Conservation (phyloP, 2,329 filamentous ascomycete genomes). For the Orbilia quercus region DNA sequence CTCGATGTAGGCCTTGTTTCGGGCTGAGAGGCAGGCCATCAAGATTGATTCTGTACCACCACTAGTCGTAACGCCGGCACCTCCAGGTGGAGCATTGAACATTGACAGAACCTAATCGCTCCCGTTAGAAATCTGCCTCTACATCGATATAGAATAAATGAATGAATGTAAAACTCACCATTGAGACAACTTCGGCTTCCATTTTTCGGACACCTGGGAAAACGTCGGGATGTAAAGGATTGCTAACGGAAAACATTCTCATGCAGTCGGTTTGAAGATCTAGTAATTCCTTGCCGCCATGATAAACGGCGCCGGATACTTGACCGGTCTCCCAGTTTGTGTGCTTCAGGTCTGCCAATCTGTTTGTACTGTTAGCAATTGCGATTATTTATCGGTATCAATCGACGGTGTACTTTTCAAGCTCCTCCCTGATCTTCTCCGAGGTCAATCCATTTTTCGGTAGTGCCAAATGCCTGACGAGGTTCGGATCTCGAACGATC, state of each 20-base stretch:
- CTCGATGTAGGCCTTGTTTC: slow-evolving; percentile 87
- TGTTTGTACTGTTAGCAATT: slow-evolving; percentile 24
- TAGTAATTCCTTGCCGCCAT: slow-evolving; percentile 84
- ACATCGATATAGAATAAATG: slow-evolving; percentile 49
- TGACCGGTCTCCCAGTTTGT: slow-evolving; percentile 96
- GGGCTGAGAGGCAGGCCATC: slow-evolving; percentile 90
- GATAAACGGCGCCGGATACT: slow-evolving; percentile 95
- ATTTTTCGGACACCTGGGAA: slow-evolving; percentile 98
- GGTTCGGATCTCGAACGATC: slow-evolving; percentile 76
- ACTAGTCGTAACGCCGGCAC: slow-evolving; percentile 87
- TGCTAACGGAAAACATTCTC: slow-evolving; percentile 91
- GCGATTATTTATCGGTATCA: neutral
- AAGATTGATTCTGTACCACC: slow-evolving; percentile 97
- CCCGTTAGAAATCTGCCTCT: slow-evolving; percentile 3
- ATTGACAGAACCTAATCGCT: slow-evolving; percentile 72
- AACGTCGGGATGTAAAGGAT: slow-evolving; percentile 97
- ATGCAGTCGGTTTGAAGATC: slow-evolving; percentile 92
- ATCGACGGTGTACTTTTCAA: slow-evolving; percentile 68
- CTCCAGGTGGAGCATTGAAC: slow-evolving; percentile 88
- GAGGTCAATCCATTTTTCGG: slow-evolving; percentile 85
- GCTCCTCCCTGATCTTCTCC: slow-evolving; percentile 81
- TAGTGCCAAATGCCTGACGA: slow-evolving; percentile 78
- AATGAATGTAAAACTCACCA: slow-evolving; percentile 75
- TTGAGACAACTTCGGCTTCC: slow-evolving; percentile 97
- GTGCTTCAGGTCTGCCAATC: slow-evolving; percentile 85